These are phyloP conservation scores for Podosphaera aphanis DNA, from an alignment of 2,329 filamentous ascomycete species.

Conservation along the genomic window DNA sequence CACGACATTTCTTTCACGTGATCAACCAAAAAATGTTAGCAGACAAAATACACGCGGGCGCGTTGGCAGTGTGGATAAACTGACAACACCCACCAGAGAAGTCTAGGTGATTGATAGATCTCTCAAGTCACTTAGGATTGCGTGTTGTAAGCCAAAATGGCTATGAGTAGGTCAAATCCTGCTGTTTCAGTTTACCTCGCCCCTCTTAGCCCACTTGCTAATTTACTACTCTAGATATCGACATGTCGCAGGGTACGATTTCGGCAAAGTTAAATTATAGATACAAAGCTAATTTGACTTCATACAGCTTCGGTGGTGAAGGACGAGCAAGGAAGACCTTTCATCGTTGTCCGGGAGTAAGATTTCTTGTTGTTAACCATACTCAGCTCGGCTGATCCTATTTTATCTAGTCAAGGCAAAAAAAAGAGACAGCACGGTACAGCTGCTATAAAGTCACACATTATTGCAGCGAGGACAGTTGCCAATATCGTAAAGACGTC, in stretches of 20 bases:
- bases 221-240: constrained; percentile 35
- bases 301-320: constrained; percentile 51
- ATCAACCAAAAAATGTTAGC: no score
- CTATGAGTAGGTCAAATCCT: constrained; percentile 28
- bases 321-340: constrained; percentile 90
- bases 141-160: constrained; percentile 23
- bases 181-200: constrained; percentile 8
- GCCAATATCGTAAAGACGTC: constrained; percentile 96
- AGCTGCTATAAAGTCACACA: constrained; percentile 95
- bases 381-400: constrained; percentile 3
- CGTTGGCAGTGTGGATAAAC: no score
- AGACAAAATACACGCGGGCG: no score
- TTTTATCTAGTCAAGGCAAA: constrained; percentile 53
- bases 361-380: constrained; percentile 17
- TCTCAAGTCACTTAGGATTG: constrained; percentile 6
- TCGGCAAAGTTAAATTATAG: neutral
- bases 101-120: no score
- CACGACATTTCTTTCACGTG: no score
- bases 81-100: no score
- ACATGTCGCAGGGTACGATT: constrained; percentile 55
- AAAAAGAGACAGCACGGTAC: constrained; percentile 94
- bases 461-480: constrained; percentile 85
- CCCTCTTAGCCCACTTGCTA: constrained; percentile 8
- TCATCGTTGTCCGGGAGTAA: constrained; percentile 95
- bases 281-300: constrained; percentile 8